Evolutionary conservation across 208 protist genomes (phyloP).

Genomic region (Leishmania mexicana): DNA sequence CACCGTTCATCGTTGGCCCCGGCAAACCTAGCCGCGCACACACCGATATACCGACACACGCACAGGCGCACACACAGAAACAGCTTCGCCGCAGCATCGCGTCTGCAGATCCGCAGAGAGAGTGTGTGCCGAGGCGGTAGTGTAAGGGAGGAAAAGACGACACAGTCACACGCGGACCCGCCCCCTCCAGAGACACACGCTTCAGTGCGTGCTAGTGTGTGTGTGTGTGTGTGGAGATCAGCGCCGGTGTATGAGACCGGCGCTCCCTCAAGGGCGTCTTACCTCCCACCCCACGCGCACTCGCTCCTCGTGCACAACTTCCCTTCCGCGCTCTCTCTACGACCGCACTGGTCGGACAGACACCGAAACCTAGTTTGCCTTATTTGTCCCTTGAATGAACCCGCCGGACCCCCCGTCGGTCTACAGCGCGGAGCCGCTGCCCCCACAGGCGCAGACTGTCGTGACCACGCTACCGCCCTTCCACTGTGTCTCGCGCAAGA

Average conservation of each 20-base stretch:
- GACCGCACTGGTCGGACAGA: background rate
- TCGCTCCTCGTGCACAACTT: background rate
- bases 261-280: background rate
- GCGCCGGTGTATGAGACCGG: background rate
- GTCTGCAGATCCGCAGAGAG: background rate
- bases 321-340: background rate
- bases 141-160: background rate
- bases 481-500: background rate
- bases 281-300: background rate
- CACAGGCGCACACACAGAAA: background rate
- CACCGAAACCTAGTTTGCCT: background rate
- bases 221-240: conserved; percentile 2
- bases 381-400: background rate
- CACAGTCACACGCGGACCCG: background rate
- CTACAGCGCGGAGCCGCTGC: background rate
- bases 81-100: background rate
- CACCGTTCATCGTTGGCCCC: background rate
- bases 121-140: background rate
- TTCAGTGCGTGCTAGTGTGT: background rate
- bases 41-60: background rate
- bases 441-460: background rate
- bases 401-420: background rate
- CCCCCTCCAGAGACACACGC: background rate
- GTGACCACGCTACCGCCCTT: background rate
- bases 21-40: background rate